A percentile compares a stretch with the other conserved stretches of the same genome.
Evolutionary conservation across 495 filamentous ascomycete genomes (phyloP).

Genomic region (Aspergillus biplanus): DNA sequence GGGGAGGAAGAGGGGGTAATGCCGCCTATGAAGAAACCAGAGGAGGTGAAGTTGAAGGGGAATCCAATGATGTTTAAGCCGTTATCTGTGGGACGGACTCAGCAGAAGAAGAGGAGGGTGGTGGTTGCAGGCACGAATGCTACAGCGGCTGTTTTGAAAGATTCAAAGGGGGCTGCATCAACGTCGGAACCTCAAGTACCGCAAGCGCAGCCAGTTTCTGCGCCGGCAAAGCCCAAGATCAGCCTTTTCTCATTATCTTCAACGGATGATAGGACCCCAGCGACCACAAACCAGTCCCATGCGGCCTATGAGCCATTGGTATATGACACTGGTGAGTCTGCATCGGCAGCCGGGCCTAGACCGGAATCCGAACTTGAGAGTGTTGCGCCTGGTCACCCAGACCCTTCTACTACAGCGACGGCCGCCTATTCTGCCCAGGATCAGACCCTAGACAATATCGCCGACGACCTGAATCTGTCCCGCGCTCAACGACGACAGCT

Average conservation of each 20-base stretch:
- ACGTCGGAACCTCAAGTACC: not conserved
- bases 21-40: slow-evolving; percentile 27
- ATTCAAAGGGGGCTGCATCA: not conserved
- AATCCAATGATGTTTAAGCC: slow-evolving; percentile 89
- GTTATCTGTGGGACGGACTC: slow-evolving; percentile 73
- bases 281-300: slow-evolving; percentile 14
- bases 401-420: slow-evolving; percentile 28
- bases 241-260: slow-evolving; percentile 63
- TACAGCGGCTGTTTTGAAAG: slow-evolving; percentile 10
- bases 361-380: slow-evolving; percentile 27
- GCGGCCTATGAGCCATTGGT: slow-evolving; percentile 55
- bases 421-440: slow-evolving; percentile 31
- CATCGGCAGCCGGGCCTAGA: slow-evolving; percentile 27
- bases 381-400: slow-evolving; percentile 9
- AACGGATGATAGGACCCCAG: slow-evolving; percentile 27
- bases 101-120: slow-evolving; percentile 63
- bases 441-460: slow-evolving; percentile 65
- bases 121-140: slow-evolving; percentile 1
- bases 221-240: slow-evolving; percentile 53
- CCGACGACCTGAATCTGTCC: slow-evolving; percentile 74
- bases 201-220: slow-evolving; percentile 15
- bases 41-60: slow-evolving; percentile 69
- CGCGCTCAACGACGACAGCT: slow-evolving; percentile 75
- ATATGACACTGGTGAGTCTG: slow-evolving; percentile 40
- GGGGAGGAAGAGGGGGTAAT: not conserved